phyloP scores from a whole-genome alignment of 495 filamentous ascomycete species.

The Hyaloscypha hepaticicola region DNA sequence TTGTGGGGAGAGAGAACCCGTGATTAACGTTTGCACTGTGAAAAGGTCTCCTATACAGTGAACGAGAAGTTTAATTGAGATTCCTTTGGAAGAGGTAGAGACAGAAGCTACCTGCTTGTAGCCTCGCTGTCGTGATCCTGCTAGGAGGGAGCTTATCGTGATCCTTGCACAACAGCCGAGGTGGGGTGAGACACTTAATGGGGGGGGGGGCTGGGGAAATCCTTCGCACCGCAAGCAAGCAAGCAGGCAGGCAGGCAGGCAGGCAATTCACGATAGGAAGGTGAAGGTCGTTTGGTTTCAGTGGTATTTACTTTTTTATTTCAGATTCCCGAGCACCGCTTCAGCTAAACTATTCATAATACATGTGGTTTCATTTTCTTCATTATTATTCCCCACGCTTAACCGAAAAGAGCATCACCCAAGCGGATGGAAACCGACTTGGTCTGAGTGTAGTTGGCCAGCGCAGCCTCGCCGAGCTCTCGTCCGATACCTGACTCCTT shows the following conservation, averaged over 20 bases:
- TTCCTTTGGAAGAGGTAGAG: no score
- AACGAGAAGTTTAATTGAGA: no score
- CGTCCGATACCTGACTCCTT: slow-evolving; percentile 93
- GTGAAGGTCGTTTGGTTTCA: not conserved
- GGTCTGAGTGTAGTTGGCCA: slow-evolving; percentile 87
- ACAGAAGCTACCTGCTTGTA: no score
- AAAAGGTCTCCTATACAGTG: not conserved
- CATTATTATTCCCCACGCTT: slow-evolving; percentile 9
- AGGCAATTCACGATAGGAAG: not conserved
- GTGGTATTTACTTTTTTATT: not conserved
- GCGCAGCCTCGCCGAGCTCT: slow-evolving; percentile 88
- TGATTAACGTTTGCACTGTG: not conserved
- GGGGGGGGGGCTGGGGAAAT: slow-evolving; percentile 17
- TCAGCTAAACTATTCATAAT: slow-evolving; percentile 23
- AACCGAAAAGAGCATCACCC: slow-evolving; percentile 41
- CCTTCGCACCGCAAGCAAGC: no score
- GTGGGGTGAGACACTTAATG: slow-evolving; percentile 6
- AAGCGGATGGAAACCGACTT: slow-evolving; percentile 59
- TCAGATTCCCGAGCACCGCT: not conserved
- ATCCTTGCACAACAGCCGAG: slow-evolving; percentile 7
- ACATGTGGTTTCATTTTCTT: slow-evolving; percentile 19
- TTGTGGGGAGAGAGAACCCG: not conserved
- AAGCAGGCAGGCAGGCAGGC: slow-evolving; percentile 2
- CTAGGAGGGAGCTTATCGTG: slow-evolving; percentile 7
- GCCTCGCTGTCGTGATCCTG: not conserved